Base-by-base conservation (phyloP, 495 filamentous ascomycete genomes). In the Pseudotulostoma volvatum region DNA sequence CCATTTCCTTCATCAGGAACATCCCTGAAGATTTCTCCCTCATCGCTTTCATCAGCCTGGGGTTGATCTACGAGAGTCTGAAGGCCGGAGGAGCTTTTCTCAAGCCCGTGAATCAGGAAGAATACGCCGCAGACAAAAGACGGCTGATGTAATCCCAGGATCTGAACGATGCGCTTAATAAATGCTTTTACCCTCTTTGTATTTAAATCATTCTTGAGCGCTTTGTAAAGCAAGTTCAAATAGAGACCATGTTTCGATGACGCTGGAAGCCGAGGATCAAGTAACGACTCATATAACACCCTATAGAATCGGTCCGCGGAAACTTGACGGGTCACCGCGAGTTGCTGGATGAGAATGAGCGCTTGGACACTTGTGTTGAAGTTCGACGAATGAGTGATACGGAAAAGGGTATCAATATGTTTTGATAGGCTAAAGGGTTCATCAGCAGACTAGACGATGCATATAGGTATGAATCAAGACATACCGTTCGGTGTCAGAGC, bases 301-400 rank as follows among this genome's bases (percentile, higher is more conserved):
- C 86, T 71, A 57, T 95, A 95, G 62, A 93, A 96, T 32, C 92
- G 75, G 46, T 97, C 92, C 5, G 77, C 72, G 18, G 75, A 74
- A 38, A 72, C 64, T 52, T 88, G 75, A 52, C 92, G 84, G 5
- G 81, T 71, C 11, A 74, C 57, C 3, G 83, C 79, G 19, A 97
- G 71, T 54, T 96, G 92, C 54, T 95, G 90, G 44, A 97, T 90
- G 38, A 97, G 65, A 76, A 93, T 83, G 40, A 97, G 64, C 23
- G 90, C 90, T 56, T 96, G 90, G 19, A 97, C 82, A 51, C 84
- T 87, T 5, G 92, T 97, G 62, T 95, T 96, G 67, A 97, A 96
- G 53, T 96, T 97, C 9, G 90, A 84, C 0, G 90, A 95, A 56
- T 97, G 88, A 0, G 90, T 92, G 44, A 97, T 87, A 46, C 74